phyloP scores from a whole-genome alignment of 2,329 filamentous ascomycete genomes.

The Cladobotryum mycophilum region DNA sequence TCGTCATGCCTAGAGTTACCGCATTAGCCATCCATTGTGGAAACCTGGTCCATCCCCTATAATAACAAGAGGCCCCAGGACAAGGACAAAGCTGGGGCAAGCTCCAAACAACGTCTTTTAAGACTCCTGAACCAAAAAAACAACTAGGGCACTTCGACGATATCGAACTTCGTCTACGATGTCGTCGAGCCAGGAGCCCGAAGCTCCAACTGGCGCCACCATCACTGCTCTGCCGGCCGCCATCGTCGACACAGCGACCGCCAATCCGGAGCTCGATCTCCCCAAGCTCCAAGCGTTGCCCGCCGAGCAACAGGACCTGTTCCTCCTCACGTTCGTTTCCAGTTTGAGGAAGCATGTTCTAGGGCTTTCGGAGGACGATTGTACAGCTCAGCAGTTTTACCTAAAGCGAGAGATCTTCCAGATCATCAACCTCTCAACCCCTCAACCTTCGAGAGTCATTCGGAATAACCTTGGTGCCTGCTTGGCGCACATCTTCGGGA shows the following conservation, averaged over 20 bases:
- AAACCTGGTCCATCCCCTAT: background rate
- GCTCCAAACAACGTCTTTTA: background rate
- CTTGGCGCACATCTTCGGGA: slow-evolving; percentile 73
- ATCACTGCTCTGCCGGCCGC: slow-evolving; percentile 23
- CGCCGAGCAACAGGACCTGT: slow-evolving; percentile 91
- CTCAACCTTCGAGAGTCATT: slow-evolving; percentile 79
- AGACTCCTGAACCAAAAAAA: background rate
- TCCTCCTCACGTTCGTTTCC: slow-evolving; percentile 82
- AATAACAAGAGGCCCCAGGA: background rate
- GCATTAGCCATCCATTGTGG: background rate
- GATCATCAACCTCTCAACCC: slow-evolving; percentile 78
- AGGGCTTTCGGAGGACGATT: slow-evolving; percentile 66
- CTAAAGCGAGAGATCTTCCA: slow-evolving; percentile 93
- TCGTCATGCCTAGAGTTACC: slow-evolving; percentile 6
- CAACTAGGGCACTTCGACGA: background rate
- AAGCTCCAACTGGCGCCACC: slow-evolving; percentile 24
- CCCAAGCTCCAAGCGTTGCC: slow-evolving; percentile 83
- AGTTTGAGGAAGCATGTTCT: slow-evolving; percentile 76
- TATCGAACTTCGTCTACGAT: slow-evolving; percentile 18
- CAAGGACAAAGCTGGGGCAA: background rate
- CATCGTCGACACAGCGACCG: slow-evolving; percentile 34
- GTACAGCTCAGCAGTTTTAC: slow-evolving; percentile 82
- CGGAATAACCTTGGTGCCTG: slow-evolving; percentile 83
- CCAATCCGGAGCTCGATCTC: slow-evolving; percentile 77
- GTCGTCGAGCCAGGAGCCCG: slow-evolving; percentile 32